Percentiles rank a stretch among this genome's conserved stretches.
Conservation (phyloP, 2,329 filamentous ascomycete genomes). For the Septoria linicola region DNA sequence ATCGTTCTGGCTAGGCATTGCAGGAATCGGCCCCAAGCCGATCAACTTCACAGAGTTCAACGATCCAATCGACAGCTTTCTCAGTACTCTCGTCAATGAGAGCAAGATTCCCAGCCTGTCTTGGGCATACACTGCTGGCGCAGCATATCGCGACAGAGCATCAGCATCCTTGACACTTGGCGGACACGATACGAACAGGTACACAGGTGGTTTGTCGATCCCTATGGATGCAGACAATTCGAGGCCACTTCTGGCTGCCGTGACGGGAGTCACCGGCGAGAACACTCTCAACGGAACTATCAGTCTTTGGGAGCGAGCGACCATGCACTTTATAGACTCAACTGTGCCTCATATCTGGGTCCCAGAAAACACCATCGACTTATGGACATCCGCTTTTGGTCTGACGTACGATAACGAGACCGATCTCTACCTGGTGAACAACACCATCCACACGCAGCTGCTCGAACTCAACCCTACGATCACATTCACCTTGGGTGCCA, state of each 20-base stretch:
- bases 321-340: slow-evolving; percentile 37
- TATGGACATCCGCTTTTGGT: slow-evolving; percentile 43
- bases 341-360: slow-evolving; percentile 45
- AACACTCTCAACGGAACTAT: slow-evolving; percentile 11
- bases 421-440: slow-evolving; percentile 44
- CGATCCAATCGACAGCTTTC: slow-evolving; percentile 34
- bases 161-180: slow-evolving; percentile 38
- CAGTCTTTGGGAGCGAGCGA: neutral
- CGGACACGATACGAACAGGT: slow-evolving; percentile 28
- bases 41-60: slow-evolving; percentile 32
- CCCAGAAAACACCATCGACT: slow-evolving; percentile 40
- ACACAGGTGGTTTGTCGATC: neutral
- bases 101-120: slow-evolving; percentile 68
- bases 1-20: slow-evolving; percentile 15
- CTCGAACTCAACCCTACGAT: slow-evolving; percentile 38
- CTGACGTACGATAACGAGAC: slow-evolving; percentile 41
- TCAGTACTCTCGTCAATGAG: slow-evolving; percentile 51
- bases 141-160: slow-evolving; percentile 55
- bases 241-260: slow-evolving; percentile 27
- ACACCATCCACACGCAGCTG: slow-evolving; percentile 39
- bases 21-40: slow-evolving; percentile 9
- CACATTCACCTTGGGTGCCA: slow-evolving; percentile 36
- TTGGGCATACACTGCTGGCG: slow-evolving; percentile 72
- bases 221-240: slow-evolving; percentile 27
- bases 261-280: slow-evolving; percentile 16